phyloP scores from a whole-genome alignment of 176 grass and related monocot genomes.

The Aechmea fasciata region DNA sequence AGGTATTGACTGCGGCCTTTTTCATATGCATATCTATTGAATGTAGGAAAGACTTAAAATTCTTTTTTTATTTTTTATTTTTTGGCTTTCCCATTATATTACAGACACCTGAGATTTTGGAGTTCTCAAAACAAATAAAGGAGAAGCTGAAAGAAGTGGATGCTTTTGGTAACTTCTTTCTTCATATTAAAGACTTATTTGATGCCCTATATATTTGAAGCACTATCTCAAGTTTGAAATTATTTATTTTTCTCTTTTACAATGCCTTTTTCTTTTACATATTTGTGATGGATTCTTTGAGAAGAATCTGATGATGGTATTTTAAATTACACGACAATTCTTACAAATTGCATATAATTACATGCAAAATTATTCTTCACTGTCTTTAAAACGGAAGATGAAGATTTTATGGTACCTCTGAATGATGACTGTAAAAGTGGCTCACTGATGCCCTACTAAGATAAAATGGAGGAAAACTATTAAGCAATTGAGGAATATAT shows the following conservation, averaged over 20 bases:
- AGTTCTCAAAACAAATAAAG: slow-evolving; percentile 92
- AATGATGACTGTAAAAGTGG: too few species aligned
- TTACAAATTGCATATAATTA: too few species aligned
- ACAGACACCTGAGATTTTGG: slow-evolving; percentile 62
- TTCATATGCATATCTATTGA: slow-evolving; percentile 11
- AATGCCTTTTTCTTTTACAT: too few species aligned
- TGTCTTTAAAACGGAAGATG: too few species aligned
- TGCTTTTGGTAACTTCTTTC: slow-evolving; percentile 49
- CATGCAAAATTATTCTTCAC: too few species aligned
- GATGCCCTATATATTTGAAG: slow-evolving; percentile 8
- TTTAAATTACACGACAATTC: too few species aligned
- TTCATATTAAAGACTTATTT: slow-evolving; percentile 3
- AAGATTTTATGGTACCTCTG: too few species aligned
- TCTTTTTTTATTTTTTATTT: background rate
- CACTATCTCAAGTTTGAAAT: background rate
- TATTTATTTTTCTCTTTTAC: background rate
- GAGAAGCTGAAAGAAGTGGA: slow-evolving; percentile 86
- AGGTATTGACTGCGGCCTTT: slow-evolving; percentile 39
- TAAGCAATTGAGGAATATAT: too few species aligned
- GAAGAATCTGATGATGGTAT: too few species aligned
- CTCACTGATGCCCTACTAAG: too few species aligned
- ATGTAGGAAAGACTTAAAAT: background rate
- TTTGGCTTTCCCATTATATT: background rate
- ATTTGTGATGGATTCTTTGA: too few species aligned
- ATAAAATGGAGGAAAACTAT: too few species aligned